A percentile compares a stretch with the other conserved stretches of the same genome.
phyloP scores from a whole-genome alignment of 2,329 filamentous ascomycete species.

The Fusarium subtropicale region DNA sequence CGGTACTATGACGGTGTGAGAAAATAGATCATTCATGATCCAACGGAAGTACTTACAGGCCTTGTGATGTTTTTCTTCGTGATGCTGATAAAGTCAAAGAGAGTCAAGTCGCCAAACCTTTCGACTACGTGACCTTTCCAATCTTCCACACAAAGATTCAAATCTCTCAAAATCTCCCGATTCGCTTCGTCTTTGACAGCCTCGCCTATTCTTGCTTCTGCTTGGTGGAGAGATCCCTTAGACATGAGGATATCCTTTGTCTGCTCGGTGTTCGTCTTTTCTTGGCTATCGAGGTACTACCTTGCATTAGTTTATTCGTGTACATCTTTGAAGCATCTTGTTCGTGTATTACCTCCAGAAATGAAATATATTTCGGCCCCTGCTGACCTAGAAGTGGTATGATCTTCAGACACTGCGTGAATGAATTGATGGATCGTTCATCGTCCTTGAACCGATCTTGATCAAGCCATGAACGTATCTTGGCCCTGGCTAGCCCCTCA shows the following conservation, averaged over 20 bases:
- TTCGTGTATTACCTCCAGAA: background rate
- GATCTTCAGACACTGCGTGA: background rate
- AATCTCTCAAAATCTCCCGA: background rate
- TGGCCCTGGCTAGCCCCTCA: background rate
- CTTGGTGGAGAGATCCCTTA: background rate
- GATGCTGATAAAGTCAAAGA: background rate
- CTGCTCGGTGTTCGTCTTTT: background rate
- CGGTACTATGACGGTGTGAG: background rate
- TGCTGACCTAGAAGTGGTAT: background rate
- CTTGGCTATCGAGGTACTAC: background rate
- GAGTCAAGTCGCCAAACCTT: background rate
- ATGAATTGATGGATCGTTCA: rapidly evolving
- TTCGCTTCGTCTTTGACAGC: background rate
- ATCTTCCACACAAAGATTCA: background rate
- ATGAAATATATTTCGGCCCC: background rate
- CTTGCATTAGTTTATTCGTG: background rate
- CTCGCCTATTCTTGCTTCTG: background rate
- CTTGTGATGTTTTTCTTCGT: background rate
- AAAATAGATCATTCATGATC: too few species aligned
- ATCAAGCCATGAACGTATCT: background rate
- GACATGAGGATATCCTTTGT: background rate
- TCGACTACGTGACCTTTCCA: background rate
- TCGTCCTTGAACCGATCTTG: background rate
- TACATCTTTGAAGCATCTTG: background rate
- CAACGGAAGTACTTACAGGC: background rate